A percentile compares a stretch with the other conserved stretches of the same genome.
These are phyloP conservation scores for Mortierella sp. DNA, from an alignment of 371 early-diverging fungal genomes.

Conservation along the genomic window DNA sequence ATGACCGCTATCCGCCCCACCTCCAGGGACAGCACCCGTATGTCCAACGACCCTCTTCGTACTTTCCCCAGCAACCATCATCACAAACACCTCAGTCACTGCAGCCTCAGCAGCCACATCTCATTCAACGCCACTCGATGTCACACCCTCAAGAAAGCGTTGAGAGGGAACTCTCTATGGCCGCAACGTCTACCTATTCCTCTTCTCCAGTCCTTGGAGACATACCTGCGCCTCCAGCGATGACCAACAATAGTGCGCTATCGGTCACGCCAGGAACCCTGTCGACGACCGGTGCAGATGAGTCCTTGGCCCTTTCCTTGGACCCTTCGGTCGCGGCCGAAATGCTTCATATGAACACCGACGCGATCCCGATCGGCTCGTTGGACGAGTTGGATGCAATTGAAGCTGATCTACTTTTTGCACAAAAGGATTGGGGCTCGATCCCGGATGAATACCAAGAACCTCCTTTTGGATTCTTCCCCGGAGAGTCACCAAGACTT, in stretches of 20 bases:
- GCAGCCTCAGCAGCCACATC: conserved; percentile 8
- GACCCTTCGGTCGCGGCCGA: neutral
- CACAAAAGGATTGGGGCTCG: conserved; percentile 51
- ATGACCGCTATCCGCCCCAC: neutral
- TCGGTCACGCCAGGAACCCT: conserved; percentile 12
- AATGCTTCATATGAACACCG: conserved; percentile 7
- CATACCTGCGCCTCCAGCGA: conserved; percentile 3
- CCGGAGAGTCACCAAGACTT: conserved; percentile 47
- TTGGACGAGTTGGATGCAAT: conserved; percentile 45
- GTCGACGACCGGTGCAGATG: conserved; percentile 1
- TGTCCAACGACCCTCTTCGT: too few species aligned
- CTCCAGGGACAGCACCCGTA: too few species aligned
- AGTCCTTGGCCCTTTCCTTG: neutral
- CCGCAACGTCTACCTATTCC: conserved; percentile 35
- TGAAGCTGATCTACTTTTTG: conserved; percentile 47
- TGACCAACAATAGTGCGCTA: neutral
- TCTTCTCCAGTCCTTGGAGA: conserved; percentile 36
- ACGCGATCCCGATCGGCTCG: conserved; percentile 33
- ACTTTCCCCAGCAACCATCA: too few species aligned
- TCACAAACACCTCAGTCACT: too few species aligned
- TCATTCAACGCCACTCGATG: neutral
- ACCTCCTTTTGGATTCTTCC: conserved; percentile 53
- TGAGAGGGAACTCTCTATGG: conserved; percentile 34
- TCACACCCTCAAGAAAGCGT: neutral
- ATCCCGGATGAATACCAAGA: conserved; percentile 53